Evolutionary conservation across 2,329 filamentous ascomycete species (phyloP).

Genomic region (Spiromastix sp.): DNA sequence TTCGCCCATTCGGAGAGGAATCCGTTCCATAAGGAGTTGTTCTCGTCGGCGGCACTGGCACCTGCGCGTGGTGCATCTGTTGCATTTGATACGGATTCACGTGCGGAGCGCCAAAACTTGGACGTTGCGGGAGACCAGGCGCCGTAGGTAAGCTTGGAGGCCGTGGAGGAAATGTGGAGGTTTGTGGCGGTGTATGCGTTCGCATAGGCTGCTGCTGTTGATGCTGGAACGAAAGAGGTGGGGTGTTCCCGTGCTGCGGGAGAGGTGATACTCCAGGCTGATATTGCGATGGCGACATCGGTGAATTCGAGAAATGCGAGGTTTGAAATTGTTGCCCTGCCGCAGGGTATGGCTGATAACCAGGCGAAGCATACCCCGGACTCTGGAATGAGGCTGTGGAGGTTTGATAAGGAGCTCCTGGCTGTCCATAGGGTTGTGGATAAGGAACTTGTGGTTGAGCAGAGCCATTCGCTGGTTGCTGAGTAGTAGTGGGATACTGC

Average conservation of each 20-base stretch:
- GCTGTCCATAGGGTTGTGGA: slow-evolving; percentile 32
- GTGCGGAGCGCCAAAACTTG: slow-evolving; percentile 44
- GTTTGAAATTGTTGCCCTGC: slow-evolving; percentile 24
- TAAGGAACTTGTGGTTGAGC: slow-evolving; percentile 27
- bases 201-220: slow-evolving; percentile 31
- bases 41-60: slow-evolving; percentile 25
- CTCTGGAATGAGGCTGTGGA: slow-evolving; percentile 19
- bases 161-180: slow-evolving; percentile 33
- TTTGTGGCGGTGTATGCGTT: slow-evolving; percentile 34
- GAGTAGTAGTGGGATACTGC: slow-evolving; percentile 29
- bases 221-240: slow-evolving; percentile 30
- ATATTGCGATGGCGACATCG: slow-evolving; percentile 23
- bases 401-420: slow-evolving; percentile 33
- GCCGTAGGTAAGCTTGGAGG: slow-evolving; percentile 40
- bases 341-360: slow-evolving; percentile 27
- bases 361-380: slow-evolving; percentile 15
- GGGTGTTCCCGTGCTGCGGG: slow-evolving; percentile 26
- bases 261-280: slow-evolving; percentile 16
- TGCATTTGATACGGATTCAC: slow-evolving; percentile 46
- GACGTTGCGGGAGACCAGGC: slow-evolving; percentile 51
- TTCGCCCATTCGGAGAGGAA: slow-evolving; percentile 14
- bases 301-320: slow-evolving; percentile 22
- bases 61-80: slow-evolving; percentile 45
- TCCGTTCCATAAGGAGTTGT: slow-evolving; percentile 9
- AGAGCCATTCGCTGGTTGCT: slow-evolving; percentile 40